Evolutionary conservation across 129 eudicot genomes (phyloP).

Genomic region (Deinandra increscens): DNA sequence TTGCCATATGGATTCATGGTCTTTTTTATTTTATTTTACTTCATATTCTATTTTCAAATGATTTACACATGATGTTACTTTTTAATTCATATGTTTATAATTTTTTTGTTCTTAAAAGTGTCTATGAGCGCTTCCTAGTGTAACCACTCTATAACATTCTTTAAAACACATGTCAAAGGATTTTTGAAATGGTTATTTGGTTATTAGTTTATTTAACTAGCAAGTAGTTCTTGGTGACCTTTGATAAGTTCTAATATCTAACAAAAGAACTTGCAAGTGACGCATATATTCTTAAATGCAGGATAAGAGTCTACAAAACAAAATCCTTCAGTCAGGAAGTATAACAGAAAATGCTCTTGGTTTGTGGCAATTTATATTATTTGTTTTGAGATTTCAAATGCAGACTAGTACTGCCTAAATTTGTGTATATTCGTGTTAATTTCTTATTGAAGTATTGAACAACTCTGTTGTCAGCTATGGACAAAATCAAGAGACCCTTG

Average conservation of each 20-base stretch:
- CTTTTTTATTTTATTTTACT: slow-evolving; percentile 4
- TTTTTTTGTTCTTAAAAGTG: not conserved
- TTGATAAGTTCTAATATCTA: not conserved
- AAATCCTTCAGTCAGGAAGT: slow-evolving; percentile 65
- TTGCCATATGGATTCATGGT: slow-evolving; percentile 9
- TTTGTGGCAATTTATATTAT: slow-evolving; percentile 35
- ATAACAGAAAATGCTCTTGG: slow-evolving; percentile 60
- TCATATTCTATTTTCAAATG: slow-evolving; percentile 8
- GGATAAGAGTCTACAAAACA: slow-evolving; percentile 77
- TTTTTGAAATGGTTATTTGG: not conserved
- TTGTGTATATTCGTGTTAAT: slow-evolving; percentile 3
- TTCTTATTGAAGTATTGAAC: slow-evolving; percentile 28
- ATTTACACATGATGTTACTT: slow-evolving; percentile 1
- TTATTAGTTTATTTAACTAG: not conserved
- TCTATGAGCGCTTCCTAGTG: not conserved
- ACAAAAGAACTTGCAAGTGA: slow-evolving; percentile 10
- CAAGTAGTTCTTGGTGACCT: not conserved
- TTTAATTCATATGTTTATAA: not conserved
- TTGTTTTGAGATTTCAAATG: not conserved
- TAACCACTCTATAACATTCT: not conserved
- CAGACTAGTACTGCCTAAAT: slow-evolving; percentile 8
- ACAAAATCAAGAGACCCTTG: slow-evolving; percentile 79
- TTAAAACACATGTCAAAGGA: not conserved
- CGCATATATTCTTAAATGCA: slow-evolving; percentile 29
- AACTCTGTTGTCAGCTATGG: slow-evolving; percentile 52